Evolutionary conservation across 2,329 filamentous ascomycete genomes (phyloP).

Genomic region (Onygenales sp.): DNA sequence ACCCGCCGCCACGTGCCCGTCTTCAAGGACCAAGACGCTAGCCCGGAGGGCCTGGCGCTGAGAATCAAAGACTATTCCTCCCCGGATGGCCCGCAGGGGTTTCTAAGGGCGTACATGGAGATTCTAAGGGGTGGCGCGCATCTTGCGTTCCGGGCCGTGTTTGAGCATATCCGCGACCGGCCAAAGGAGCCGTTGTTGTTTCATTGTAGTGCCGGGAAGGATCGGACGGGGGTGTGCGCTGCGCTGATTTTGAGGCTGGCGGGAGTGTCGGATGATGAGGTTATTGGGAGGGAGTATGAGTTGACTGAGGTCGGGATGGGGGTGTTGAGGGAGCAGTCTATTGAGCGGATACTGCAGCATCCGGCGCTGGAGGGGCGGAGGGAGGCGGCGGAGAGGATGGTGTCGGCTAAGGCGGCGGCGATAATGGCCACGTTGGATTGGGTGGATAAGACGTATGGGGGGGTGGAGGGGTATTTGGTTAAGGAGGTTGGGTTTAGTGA

Average conservation of each 20-base stretch:
- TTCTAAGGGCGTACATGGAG: conserved; percentile 57
- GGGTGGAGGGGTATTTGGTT: conserved; percentile 54
- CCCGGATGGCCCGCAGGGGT: conserved; percentile 49
- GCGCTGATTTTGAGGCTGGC: conserved; percentile 57
- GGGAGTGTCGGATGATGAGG: conserved; percentile 47
- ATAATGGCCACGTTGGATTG: conserved; percentile 44
- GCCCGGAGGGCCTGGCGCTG: conserved; percentile 53
- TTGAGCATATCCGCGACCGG: conserved; percentile 46
- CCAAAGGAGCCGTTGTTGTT: conserved; percentile 47
- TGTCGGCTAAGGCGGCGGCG: conserved; percentile 38
- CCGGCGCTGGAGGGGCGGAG: conserved; percentile 40
- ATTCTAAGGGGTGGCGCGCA: conserved; percentile 58
- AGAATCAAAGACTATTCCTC: conserved; percentile 53
- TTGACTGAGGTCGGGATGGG: conserved; percentile 22
- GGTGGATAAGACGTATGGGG: conserved; percentile 52
- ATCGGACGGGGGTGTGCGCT: conserved; percentile 62
- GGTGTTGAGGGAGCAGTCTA: conserved; percentile 43
- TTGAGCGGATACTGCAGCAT: conserved; percentile 38
- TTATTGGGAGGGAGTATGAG: conserved; percentile 36
- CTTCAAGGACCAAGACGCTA: conserved; percentile 54
- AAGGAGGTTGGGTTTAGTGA: conserved; percentile 49
- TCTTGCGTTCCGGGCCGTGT: conserved; percentile 47
- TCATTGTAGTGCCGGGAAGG: conserved; percentile 70
- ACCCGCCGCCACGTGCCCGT: conserved; percentile 54
- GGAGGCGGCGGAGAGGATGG: conserved; percentile 36